These are phyloP conservation scores for Crithidia fasciculata DNA, from an alignment of 208 protist genomes.

Conservation along the genomic window DNA sequence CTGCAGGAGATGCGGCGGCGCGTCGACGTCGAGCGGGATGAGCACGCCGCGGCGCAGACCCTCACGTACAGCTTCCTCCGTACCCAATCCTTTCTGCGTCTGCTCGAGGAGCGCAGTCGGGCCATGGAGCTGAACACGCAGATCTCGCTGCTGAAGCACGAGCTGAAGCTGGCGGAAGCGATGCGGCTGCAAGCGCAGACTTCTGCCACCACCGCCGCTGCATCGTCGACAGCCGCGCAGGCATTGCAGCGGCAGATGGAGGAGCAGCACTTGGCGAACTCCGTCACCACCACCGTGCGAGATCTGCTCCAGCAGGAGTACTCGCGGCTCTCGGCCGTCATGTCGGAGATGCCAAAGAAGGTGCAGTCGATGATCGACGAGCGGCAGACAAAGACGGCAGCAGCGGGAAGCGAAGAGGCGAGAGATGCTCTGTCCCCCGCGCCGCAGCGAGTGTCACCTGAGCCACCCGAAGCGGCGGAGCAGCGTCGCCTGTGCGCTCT, in stretches of 20 bases:
- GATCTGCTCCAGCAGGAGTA: conserved; percentile 34
- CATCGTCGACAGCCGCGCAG: conserved; percentile 7
- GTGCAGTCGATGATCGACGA: conserved; percentile 28
- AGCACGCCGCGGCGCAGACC: conserved; percentile 7
- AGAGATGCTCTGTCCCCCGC: not conserved
- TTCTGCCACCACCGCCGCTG: not conserved
- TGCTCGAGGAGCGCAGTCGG: conserved; percentile 9
- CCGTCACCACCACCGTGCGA: conserved; percentile 19
- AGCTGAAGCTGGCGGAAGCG: conserved; percentile 29
- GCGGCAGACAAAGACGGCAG: not conserved
- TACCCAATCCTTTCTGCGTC: conserved; percentile 5
- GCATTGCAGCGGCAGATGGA: conserved; percentile 14
- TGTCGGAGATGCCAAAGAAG: conserved; percentile 38
- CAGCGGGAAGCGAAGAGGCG: not conserved
- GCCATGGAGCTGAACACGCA: conserved; percentile 33
- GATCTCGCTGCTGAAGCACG: conserved; percentile 17
- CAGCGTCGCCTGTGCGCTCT: conserved; percentile 3
- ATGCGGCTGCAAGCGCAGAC: conserved; percentile 18
- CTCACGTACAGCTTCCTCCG: conserved; percentile 13
- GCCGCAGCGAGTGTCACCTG: not conserved
- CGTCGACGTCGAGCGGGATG: not conserved
- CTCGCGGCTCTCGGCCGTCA: conserved; percentile 30
- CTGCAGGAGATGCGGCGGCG: conserved; percentile 17
- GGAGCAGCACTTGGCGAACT: conserved; percentile 18
- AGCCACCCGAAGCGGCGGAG: not conserved